Evolutionary conservation across 78 protist species (phyloP), one percentile per base, ranked within the genome.

Genomic region (Dictyostelium brefeldianum): DNA sequence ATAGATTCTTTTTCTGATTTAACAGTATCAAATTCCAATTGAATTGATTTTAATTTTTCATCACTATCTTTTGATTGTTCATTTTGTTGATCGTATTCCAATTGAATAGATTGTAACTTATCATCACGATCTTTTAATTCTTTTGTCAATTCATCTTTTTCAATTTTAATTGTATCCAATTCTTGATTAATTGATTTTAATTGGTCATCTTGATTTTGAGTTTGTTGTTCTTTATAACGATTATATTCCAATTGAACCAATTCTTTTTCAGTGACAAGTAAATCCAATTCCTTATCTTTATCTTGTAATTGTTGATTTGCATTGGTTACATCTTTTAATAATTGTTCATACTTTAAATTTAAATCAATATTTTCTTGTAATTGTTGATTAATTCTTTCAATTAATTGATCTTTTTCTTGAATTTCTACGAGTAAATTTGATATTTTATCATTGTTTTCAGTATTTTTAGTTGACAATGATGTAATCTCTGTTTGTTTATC

Each of bases 341-440:
- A 77, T 25, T 77, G 56, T 77, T 77, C 31, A 50, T 36, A 36
- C 12, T 43, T 77, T 50, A 31, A 50, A 50, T 77, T 77, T 50
- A 77, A 25, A 36, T 77, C 81, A 36, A 18, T 77, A 43, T 36
- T 46, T 29, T 77, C 67, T 9, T 43, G 50, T n/a, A 73, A 29
- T 18, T 46, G 59, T 29, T n/a, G 31, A 47, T 73, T 73, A 22
- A 73, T 20, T 47, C 56, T 73, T 47, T 73, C 79, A 46, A 73
- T 73, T 11, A 36, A 18, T 9, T n/a, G 12, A 22, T 73, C 79
- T n/a, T 73, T 73, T 36, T 73, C 79, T 73, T 46, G 20, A 14
- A 73, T 47, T 36, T 36, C 70, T 0, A 62, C 11, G 1, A 25
- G 3, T 11, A 20, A 29, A n/a, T 73, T n/a, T 20, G 4, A 9